A percentile compares a stretch with the other conserved stretches of the same genome.
Evolutionary conservation across 306 rosid genomes (phyloP).

Genomic region (Corylus avellana): DNA sequence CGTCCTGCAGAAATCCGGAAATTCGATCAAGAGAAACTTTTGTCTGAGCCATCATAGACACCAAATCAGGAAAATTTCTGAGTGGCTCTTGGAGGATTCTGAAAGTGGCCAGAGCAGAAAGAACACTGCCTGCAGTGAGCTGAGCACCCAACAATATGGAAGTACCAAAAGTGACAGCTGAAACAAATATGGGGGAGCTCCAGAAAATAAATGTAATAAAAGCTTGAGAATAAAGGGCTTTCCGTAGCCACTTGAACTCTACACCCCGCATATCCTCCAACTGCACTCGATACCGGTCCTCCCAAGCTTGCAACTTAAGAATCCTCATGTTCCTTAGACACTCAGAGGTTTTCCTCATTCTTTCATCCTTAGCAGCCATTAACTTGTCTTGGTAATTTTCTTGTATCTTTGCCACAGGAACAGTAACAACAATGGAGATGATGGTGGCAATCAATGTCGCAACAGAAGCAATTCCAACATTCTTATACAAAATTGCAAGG

Average conservation of each 20-base stretch:
- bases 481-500: conserved; percentile 93
- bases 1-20: conserved; percentile 85
- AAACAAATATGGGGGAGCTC: conserved; percentile 99
- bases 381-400: conserved; percentile 92
- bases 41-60: conserved; percentile 99
- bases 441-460: conserved; percentile 93
- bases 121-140: conserved; percentile 94
- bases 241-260: conserved; percentile 91
- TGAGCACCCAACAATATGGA: conserved; percentile 77
- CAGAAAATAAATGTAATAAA: conserved; percentile 97
- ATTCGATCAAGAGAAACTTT: conserved; percentile 97
- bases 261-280: conserved; percentile 94
- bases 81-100: conserved; percentile 99
- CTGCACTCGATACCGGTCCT: conserved; percentile 69
- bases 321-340: conserved; percentile 94
- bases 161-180: conserved; percentile 89
- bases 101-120: conserved; percentile 98
- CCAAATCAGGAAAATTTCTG: conserved; percentile 97
- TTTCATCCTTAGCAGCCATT: conserved; percentile 98
- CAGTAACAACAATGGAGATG: conserved; percentile 76
- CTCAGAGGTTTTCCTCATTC: conserved; percentile 98
- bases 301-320: conserved; percentile 99
- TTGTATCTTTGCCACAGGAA: conserved; percentile 83
- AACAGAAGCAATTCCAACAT: conserved; percentile 88
- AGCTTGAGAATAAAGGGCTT: conserved; percentile 97